These are phyloP conservation scores for Teunomyces aglyptinius DNA, from an alignment of 805 yeast genomes.

Conservation along the genomic window DNA sequence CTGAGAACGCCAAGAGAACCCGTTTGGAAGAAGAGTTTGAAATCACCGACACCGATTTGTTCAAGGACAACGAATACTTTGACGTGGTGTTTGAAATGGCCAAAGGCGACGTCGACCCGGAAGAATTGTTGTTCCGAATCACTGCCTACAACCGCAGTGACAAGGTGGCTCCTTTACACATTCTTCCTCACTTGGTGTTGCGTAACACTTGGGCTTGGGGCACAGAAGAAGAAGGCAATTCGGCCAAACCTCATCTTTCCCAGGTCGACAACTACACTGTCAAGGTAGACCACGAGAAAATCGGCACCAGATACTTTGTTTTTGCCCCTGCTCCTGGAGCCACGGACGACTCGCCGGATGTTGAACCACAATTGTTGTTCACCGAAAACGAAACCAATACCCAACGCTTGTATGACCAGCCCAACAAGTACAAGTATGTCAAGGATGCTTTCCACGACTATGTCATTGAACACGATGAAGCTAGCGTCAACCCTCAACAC, in stretches of 20 bases:
- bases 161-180: constrained; percentile 83
- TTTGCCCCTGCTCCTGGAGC: constrained; percentile 83
- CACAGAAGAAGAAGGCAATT: constrained; percentile 45
- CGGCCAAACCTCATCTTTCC: constrained; percentile 48
- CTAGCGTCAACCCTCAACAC: constrained; percentile 65
- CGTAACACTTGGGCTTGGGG: constrained; percentile 97
- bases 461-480: constrained; percentile 57
- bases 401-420: constrained; percentile 60
- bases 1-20: constrained; percentile 62
- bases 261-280: constrained; percentile 47
- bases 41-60: constrained; percentile 74
- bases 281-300: constrained; percentile 62
- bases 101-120: constrained; percentile 75
- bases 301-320: constrained; percentile 59
- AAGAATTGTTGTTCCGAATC: constrained; percentile 75
- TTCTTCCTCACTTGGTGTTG: constrained; percentile 78
- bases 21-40: constrained; percentile 76
- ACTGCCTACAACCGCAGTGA: constrained; percentile 85
- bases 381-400: constrained; percentile 89
- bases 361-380: constrained; percentile 73
- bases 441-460: constrained; percentile 93
- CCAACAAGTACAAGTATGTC: constrained; percentile 57
- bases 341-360: constrained; percentile 55
- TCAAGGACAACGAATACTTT: constrained; percentile 73
- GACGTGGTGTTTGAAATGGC: constrained; percentile 91